phyloP scores from a whole-genome alignment of 768 basidiomycete species.

The Collybia sp. region DNA sequence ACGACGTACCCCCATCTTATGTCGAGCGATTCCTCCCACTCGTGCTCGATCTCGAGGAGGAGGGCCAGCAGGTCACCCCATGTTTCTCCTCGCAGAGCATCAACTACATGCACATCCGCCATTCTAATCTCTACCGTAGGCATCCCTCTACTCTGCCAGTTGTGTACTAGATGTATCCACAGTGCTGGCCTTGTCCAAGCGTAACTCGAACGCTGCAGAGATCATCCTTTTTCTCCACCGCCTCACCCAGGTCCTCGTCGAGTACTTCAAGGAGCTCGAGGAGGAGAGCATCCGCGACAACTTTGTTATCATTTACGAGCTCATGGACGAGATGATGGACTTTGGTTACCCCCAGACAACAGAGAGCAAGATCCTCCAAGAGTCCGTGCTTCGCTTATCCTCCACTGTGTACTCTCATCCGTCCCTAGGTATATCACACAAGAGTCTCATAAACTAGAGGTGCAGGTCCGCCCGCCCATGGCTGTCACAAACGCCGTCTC shows the following conservation, averaged over 20 bases:
- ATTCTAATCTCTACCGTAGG: slow-evolving; percentile 95
- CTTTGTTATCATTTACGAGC: slow-evolving; percentile 98
- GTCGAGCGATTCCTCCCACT: slow-evolving; percentile 94
- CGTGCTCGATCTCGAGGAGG: slow-evolving; percentile 94
- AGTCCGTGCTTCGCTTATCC: slow-evolving; percentile 45
- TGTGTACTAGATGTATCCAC: slow-evolving; percentile 2
- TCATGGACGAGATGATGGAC: slow-evolving; percentile 99
- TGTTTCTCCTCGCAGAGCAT: slow-evolving; percentile 94
- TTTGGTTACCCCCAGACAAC: slow-evolving; percentile 99
- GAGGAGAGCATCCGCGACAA: slow-evolving; percentile 99
- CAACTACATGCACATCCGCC: slow-evolving; percentile 98
- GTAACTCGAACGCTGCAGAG: slow-evolving; percentile 94
- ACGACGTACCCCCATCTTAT: slow-evolving; percentile 86
- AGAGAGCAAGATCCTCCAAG: slow-evolving; percentile 98
- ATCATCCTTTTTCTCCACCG: slow-evolving; percentile 96
- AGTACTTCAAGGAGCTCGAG: slow-evolving; percentile 99
- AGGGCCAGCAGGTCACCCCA: slow-evolving; percentile 92
- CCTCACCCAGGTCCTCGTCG: slow-evolving; percentile 85
- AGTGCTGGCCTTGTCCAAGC: slow-evolving; percentile 96
- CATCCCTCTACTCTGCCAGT: slow-evolving; percentile 10
- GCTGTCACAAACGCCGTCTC: slow-evolving; percentile 98
- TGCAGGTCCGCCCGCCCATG: slow-evolving; percentile 89
- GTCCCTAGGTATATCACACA: slow-evolving; percentile 87
- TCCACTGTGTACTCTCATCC: not conserved
- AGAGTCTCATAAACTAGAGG: slow-evolving; percentile 95